Conservation (phyloP, 2,329 filamentous ascomycete species). For the Grosmannia huntii region DNA sequence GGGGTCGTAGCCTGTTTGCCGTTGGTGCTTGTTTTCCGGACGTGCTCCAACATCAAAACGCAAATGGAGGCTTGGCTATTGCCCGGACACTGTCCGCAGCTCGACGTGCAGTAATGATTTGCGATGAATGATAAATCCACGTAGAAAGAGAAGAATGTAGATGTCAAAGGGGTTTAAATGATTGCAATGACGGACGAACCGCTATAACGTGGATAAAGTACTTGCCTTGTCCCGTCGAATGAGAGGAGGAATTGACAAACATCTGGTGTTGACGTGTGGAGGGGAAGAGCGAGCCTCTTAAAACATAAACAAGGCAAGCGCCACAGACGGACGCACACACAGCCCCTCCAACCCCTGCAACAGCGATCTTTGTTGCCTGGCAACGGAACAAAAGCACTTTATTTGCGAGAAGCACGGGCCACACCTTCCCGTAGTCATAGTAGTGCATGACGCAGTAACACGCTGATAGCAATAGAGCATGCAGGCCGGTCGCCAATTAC, state of each 20-base stretch:
- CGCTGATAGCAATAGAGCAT: neutral
- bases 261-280: slow-evolving; percentile 1
- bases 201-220: slow-evolving; percentile 2
- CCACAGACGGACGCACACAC: slow-evolving; percentile 2
- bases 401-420: slow-evolving; percentile 4
- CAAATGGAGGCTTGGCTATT: neutral
- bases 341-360: slow-evolving; percentile 3
- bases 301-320: slow-evolving; percentile 14
- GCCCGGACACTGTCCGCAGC: neutral
- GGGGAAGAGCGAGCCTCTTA: slow-evolving; percentile 11
- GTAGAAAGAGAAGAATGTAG: slow-evolving; percentile 1
- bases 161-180: neutral
- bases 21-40: neutral
- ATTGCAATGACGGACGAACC: neutral
- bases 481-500: neutral
- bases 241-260: neutral
- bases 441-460: neutral
- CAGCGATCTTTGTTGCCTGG: slow-evolving; percentile 3
- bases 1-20: neutral
- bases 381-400: slow-evolving; percentile 7
- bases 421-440: neutral
- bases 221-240: neutral
- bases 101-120: neutral
- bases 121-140: neutral
- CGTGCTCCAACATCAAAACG: neutral